phyloP scores from a whole-genome alignment of 495 filamentous ascomycete genomes.

The Penicillium maclennaniae region DNA sequence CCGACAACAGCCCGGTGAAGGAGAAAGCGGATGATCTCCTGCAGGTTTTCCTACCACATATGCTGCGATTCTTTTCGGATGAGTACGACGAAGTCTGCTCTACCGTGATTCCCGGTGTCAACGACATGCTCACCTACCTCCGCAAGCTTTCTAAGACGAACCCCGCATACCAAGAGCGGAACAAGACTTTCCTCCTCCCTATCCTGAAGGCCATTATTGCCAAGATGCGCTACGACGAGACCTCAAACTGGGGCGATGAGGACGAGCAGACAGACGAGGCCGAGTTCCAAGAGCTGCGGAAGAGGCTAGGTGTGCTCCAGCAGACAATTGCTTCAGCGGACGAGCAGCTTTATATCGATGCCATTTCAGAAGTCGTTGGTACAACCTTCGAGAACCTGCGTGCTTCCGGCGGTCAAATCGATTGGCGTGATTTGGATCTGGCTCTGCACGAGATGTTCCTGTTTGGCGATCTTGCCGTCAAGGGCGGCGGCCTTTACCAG shows the following conservation, averaged over 20 bases:
- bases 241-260: constrained; percentile 88
- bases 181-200: constrained; percentile 73
- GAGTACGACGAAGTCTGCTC: constrained; percentile 98
- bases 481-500: constrained; percentile 72
- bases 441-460: constrained; percentile 95
- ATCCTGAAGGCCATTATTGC: constrained; percentile 85
- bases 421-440: constrained; percentile 94
- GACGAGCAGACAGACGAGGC: constrained; percentile 95
- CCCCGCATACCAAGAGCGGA: constrained; percentile 58
- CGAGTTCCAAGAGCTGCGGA: constrained; percentile 94
- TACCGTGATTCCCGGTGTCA: constrained; percentile 85
- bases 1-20: constrained; percentile 51
- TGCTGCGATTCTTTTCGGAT: constrained; percentile 91
- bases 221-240: constrained; percentile 97
- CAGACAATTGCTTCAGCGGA: constrained; percentile 85
- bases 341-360: constrained; percentile 77
- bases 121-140: constrained; percentile 82
- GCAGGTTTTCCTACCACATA: constrained; percentile 74
- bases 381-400: constrained; percentile 76
- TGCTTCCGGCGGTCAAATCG: constrained; percentile 64
- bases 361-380: constrained; percentile 76
- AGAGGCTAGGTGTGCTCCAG: constrained; percentile 81
- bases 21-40: constrained; percentile 69
- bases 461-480: constrained; percentile 90
- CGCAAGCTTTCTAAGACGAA: constrained; percentile 67